Evolutionary conservation across 306 rosid genomes (phyloP), one percentile per base, ranked within the genome.

Genomic region (Dryas drummondii): DNA sequence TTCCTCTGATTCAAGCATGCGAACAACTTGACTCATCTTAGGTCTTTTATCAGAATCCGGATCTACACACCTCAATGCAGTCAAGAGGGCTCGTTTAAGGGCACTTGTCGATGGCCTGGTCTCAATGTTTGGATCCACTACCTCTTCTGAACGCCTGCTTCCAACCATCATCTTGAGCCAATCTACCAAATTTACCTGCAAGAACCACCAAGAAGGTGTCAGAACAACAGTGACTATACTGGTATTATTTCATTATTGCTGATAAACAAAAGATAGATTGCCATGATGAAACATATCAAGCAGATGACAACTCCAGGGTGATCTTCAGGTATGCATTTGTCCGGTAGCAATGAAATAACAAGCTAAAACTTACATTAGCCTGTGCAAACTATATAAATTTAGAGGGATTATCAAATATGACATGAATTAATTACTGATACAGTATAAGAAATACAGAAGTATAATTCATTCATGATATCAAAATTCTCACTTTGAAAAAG

Each of bases 121-220:
- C 76, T 91, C 98, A 58, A 93, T 88, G 73, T 89, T 89, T 66
- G 98, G 98, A 72, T 93, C 97, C 56, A 93, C 93, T 67, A 93
- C 93, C 89, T 91, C 98, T 75, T 91, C 98, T 9, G 96, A 88
- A 14, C 87, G 97, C 83, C 90, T 88, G 77, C 80, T 88, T 72
- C 97, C 97, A 50, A 94, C 96, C 98, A 94, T 94, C 96, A 90
- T 79, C 83, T 94, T 94, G 48, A 94, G 89, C 98, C 98, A 94
- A 72, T 94, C 98, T 6, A 94, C 96, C 83, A 94, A 83, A 77
- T 94, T 94, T 45, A 94, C 98, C 98, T 93, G 78, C 82, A 91
- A 61, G 66, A 81, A 46, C 57, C 79, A 77, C 75, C 72, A 71
- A 66, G 57, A 65, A 57, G 57, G 47, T 44, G 17, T 67, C 66